Evolutionary conservation across 371 early-diverging fungal genomes (phyloP).

Genomic region (Apophysomyces trapeziformis): DNA sequence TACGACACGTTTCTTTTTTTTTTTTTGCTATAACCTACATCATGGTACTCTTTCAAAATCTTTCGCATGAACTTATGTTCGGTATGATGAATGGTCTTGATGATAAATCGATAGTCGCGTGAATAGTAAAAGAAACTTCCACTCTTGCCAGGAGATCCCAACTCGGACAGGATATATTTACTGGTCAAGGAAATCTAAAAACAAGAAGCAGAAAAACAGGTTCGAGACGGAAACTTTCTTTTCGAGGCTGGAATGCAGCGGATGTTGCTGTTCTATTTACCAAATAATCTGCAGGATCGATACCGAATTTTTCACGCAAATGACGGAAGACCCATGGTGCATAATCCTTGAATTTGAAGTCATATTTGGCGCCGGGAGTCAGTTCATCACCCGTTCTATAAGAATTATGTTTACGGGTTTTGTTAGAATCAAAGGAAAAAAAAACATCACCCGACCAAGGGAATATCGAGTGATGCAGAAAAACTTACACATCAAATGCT

Average conservation of each 20-base stretch:
- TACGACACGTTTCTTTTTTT: conserved; percentile 1
- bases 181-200: conserved; percentile 88
- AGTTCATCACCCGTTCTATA: conserved; percentile 89
- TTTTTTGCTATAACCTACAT: conserved; percentile 48
- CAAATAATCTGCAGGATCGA: conserved; percentile 94
- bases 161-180: conserved; percentile 95
- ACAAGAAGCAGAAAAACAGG: not conserved
- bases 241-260: not conserved
- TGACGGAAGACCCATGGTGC: conserved; percentile 96
- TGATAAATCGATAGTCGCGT: conserved; percentile 96
- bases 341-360: conserved; percentile 99
- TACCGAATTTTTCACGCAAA: conserved; percentile 85
- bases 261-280: conserved; percentile 41
- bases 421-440: not conserved
- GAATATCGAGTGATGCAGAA: not conserved
- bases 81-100: conserved; percentile 95
- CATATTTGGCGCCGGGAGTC: conserved; percentile 92
- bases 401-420: not conserved
- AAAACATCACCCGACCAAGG: not conserved
- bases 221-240: not conserved
- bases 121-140: conserved; percentile 98
- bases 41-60: conserved; percentile 87
- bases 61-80: conserved; percentile 94
- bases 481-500: conserved; percentile 86
- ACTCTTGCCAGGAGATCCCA: conserved; percentile 96